Percentiles rank a stretch among this genome's conserved stretches.
phyloP scores from a whole-genome alignment of 352 stramenopile genomes.

The Plasmopara halstedii region DNA sequence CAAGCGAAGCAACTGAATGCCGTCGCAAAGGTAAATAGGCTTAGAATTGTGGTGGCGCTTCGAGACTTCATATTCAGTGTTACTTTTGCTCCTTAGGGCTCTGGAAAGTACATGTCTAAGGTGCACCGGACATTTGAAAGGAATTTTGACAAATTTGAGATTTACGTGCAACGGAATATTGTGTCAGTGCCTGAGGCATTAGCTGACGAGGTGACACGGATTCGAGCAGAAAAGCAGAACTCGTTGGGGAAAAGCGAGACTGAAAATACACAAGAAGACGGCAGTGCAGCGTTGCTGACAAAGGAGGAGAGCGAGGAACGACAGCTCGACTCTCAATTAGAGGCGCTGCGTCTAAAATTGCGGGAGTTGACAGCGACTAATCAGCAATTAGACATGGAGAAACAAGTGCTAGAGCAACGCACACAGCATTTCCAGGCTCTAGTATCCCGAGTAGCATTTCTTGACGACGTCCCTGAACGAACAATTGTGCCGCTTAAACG shows the following conservation, averaged over 20 bases:
- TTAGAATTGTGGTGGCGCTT: neutral
- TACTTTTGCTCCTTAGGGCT: conserved; percentile 24
- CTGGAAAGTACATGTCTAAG: conserved; percentile 51
- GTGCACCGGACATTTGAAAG: conserved; percentile 60
- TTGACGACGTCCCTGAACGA: conserved; percentile 33
- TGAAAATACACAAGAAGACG: conserved; percentile 6
- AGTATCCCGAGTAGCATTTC: conserved; percentile 31
- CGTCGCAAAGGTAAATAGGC: conserved; percentile 40
- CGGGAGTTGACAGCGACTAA: conserved; percentile 28
- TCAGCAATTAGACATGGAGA: conserved; percentile 40
- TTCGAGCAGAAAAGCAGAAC: conserved; percentile 24
- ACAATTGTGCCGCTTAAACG: conserved; percentile 41
- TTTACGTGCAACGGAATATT: conserved; percentile 74
- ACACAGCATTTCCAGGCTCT: conserved; percentile 32
- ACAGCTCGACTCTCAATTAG: conserved; percentile 27
- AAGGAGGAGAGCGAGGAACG: conserved; percentile 39
- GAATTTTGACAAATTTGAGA: conserved; percentile 82
- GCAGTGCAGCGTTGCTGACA: conserved; percentile 19
- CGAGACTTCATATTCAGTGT: neutral
- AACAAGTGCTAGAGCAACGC: conserved; percentile 33
- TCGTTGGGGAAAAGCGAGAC: neutral
- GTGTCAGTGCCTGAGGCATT: conserved; percentile 44
- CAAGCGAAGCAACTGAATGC: conserved; percentile 51
- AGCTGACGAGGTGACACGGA: conserved; percentile 32
- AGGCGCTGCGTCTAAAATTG: conserved; percentile 29